These are phyloP conservation scores for Takashimella koratensis DNA, from an alignment of 1,284 basidiomycete species.

Conservation along the genomic window DNA sequence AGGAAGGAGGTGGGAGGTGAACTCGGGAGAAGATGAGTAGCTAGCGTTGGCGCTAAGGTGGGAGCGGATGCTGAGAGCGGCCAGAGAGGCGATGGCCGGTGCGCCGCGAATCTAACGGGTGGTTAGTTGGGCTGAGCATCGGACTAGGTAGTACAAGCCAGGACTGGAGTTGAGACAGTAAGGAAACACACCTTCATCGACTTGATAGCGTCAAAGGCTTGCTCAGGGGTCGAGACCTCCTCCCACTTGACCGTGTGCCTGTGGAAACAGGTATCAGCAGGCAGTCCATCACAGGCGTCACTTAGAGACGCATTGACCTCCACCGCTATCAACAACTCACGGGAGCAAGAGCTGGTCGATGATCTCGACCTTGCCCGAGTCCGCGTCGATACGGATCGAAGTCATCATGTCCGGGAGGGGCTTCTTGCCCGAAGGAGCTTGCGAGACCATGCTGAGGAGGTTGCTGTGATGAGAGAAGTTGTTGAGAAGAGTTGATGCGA, in stretches of 20 bases:
- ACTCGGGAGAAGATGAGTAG: conserved; percentile 26
- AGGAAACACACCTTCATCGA: conserved; percentile 68
- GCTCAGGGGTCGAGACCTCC: conserved; percentile 64
- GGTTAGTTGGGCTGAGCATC: no score
- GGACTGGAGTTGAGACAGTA: no score
- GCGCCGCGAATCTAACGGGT: conserved; percentile 78
- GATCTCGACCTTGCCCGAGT: conserved; percentile 68
- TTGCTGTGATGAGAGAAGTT: conserved; percentile 1
- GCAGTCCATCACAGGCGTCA: no score
- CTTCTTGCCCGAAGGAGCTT: conserved; percentile 35
- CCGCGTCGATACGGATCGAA: conserved; percentile 60
- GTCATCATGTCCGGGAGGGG: conserved; percentile 50
- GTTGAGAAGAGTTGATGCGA: neutral
- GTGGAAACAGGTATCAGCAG: neutral
- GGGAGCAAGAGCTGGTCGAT: conserved; percentile 80
- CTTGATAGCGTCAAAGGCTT: conserved; percentile 87
- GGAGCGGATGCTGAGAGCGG: conserved; percentile 70
- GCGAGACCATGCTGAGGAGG: conserved; percentile 28
- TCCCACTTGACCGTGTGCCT: conserved; percentile 70
- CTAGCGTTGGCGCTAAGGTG: conserved; percentile 43
- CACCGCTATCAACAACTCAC: conserved; percentile 24
- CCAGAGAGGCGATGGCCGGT: conserved; percentile 88
- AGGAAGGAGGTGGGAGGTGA: conserved; percentile 37
- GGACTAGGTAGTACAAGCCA: no score
- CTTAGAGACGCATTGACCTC: neutral